Evolutionary conservation across 768 basidiomycete species (phyloP).

Genomic region (Hygrocybe punicea): DNA sequence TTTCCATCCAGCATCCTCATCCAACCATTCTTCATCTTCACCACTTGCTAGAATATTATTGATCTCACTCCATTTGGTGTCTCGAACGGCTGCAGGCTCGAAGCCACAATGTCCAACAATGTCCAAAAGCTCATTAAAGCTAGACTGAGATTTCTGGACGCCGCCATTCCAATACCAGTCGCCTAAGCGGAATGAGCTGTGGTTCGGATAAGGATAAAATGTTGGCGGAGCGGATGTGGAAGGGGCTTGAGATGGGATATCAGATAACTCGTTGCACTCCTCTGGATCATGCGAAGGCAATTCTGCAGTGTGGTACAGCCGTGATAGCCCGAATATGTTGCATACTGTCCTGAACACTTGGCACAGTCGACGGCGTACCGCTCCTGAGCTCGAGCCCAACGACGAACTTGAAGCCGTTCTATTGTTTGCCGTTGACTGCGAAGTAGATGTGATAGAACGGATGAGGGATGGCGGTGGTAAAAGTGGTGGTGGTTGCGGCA

Average conservation of each 20-base stretch:
- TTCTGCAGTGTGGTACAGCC: neutral
- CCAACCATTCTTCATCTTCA: neutral
- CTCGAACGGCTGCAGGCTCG: neutral
- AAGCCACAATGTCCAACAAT: neutral
- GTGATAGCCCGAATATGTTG: constrained; percentile 1
- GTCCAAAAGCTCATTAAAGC: neutral
- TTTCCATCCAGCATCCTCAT: neutral
- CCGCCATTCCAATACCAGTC: neutral
- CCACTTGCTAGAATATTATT: neutral
- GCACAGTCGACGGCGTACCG: neutral
- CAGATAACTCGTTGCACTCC: neutral
- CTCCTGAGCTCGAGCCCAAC: neutral
- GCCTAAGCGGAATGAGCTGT: neutral
- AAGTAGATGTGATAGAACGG: neutral
- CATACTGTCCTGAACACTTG: neutral
- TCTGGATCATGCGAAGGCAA: constrained; percentile 2
- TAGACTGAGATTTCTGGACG: neutral
- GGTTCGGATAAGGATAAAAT: neutral
- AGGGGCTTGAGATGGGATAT: neutral
- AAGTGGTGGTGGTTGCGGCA: neutral
- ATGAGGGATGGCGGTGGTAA: neutral
- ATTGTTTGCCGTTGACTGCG: neutral
- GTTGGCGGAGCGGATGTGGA: neutral
- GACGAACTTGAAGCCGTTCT: neutral
- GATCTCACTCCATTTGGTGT: neutral